Percentiles rank a stretch among this genome's conserved stretches.
These are phyloP conservation scores for Aureobasidium vineae DNA, from an alignment of 2,329 filamentous ascomycete species.

Conservation along the genomic window DNA sequence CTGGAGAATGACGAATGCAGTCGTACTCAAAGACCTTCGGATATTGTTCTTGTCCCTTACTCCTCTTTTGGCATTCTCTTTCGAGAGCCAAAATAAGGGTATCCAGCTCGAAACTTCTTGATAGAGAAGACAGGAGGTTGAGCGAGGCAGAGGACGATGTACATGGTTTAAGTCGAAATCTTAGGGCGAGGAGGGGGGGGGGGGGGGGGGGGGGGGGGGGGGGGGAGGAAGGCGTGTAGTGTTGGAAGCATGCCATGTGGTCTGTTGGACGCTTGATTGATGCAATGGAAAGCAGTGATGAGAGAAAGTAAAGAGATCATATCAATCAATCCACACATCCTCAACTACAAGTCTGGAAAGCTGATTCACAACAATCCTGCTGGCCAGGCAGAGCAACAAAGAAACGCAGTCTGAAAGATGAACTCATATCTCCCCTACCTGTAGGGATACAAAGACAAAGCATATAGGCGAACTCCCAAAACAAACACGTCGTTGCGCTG, in stretches of 20 bases:
- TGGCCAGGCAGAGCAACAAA: no score
- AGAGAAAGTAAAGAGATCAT: no score
- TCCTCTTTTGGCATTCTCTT: no score
- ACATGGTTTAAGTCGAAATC: not conserved
- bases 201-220: not conserved
- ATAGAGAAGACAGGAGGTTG: conserved; percentile 3
- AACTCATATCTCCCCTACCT: not conserved
- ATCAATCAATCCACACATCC: no score
- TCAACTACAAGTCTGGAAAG: no score
- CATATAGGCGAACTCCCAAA: no score
- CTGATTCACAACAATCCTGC: no score
- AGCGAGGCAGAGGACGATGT: conserved; percentile 28
- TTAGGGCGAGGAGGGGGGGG: not conserved
- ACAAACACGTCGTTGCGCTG: not conserved
- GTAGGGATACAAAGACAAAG: not conserved
- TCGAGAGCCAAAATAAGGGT: not conserved
- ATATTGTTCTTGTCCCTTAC: conserved; percentile 26
- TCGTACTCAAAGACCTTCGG: conserved; percentile 29
- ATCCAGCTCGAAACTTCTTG: conserved; percentile 28
- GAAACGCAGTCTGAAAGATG: no score
- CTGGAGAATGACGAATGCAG: conserved; percentile 14
- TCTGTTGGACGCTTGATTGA: not conserved
- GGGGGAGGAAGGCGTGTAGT: not conserved
- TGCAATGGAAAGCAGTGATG: not conserved
- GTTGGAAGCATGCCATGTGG: not conserved